phyloP scores from a whole-genome alignment of 257 asterid genomes.

The Nicotiana tabacum region DNA sequence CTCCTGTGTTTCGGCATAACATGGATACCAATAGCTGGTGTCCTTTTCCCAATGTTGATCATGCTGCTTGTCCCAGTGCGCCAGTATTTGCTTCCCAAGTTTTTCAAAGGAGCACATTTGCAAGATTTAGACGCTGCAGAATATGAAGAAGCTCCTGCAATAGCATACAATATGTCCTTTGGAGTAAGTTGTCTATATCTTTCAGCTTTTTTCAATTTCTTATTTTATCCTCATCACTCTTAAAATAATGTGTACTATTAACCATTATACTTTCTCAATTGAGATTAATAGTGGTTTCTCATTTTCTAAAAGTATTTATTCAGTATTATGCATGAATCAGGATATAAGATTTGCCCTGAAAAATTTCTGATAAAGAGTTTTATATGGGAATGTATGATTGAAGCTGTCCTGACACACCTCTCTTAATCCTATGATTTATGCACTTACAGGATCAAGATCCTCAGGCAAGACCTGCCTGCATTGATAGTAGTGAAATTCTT shows the following conservation, averaged over 20 bases:
- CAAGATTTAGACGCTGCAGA: slow-evolving; percentile 97
- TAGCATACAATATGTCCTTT: slow-evolving; percentile 48
- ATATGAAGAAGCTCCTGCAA: slow-evolving; percentile 89
- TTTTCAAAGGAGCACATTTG: slow-evolving; percentile 81
- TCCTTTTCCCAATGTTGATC: slow-evolving; percentile 83
- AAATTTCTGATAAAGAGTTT: background rate
- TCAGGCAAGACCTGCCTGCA: slow-evolving; percentile 24
- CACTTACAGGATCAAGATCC: slow-evolving; percentile 47
- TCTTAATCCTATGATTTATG: background rate
- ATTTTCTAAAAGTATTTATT: background rate
- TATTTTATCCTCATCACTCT: background rate
- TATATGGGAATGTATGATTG: background rate
- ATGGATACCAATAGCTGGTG: slow-evolving; percentile 97
- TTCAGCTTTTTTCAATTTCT: background rate
- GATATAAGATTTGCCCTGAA: background rate
- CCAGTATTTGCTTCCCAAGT: slow-evolving; percentile 78
- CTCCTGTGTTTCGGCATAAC: slow-evolving; percentile 88
- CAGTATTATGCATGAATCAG: background rate
- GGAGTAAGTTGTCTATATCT: slow-evolving; percentile 40
- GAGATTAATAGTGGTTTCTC: background rate
- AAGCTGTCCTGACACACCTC: background rate
- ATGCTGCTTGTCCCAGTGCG: slow-evolving; percentile 94
- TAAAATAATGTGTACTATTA: background rate
- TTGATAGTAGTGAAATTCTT: slow-evolving; percentile 60
- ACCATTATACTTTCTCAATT: background rate